Conservation (phyloP, 805 yeast genomes). For the Monosporozyma aerobia region DNA sequence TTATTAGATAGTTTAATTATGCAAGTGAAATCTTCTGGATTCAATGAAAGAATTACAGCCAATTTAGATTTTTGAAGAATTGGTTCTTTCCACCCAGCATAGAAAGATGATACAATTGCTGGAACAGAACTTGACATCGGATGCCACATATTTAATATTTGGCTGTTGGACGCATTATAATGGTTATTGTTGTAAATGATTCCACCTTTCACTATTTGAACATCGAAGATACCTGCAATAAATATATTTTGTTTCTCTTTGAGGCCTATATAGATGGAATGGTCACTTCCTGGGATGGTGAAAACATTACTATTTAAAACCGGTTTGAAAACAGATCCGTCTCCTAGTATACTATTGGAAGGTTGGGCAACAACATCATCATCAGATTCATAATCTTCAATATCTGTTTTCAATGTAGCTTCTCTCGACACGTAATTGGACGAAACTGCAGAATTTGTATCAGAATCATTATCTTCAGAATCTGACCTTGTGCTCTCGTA, state of each 20-base stretch:
- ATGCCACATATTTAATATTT: constrained; percentile 19
- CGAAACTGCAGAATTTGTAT: constrained; percentile 2
- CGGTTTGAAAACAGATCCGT: constrained; percentile 5
- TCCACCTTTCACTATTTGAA: constrained; percentile 28
- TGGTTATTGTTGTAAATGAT: constrained; percentile 25
- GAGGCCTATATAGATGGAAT: constrained; percentile 16
- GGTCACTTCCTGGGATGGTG: constrained; percentile 5
- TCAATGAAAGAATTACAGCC: constrained; percentile 1
- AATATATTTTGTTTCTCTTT: constrained; percentile 17
- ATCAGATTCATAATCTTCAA: constrained; percentile 12
- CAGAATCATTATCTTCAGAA: constrained; percentile 6
- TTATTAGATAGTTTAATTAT: constrained; percentile 16
- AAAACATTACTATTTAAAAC: constrained; percentile 10
- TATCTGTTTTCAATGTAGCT: constrained; percentile 4
- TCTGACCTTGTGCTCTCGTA: constrained; percentile 4
- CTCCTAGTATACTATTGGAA: neutral
- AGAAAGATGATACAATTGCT: constrained; percentile 21
- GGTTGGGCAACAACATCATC: constrained; percentile 4
- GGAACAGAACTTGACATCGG: constrained; percentile 25
- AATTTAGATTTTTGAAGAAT: constrained; percentile 6
- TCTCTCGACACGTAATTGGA: constrained; percentile 10
- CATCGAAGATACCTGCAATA: constrained; percentile 21
- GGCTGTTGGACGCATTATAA: constrained; percentile 21
- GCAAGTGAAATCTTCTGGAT: constrained; percentile 16
- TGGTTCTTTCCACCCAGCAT: constrained; percentile 28